Evolutionary conservation across 345 rosid genomes (phyloP).

Genomic region (Eucalyptus sideroxylon): DNA sequence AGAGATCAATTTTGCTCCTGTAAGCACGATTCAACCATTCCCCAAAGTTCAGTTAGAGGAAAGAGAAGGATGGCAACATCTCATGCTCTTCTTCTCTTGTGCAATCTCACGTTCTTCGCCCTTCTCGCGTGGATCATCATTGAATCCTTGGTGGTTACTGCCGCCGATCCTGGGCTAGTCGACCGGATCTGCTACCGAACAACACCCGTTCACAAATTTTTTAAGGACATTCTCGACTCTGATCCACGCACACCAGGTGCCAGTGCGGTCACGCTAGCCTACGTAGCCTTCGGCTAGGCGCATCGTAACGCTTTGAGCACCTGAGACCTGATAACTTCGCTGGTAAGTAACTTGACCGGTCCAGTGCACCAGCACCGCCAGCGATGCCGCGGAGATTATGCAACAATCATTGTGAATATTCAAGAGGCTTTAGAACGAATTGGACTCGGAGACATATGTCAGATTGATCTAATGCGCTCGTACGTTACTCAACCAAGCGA

Average conservation of each 20-base stretch:
- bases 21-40: background rate
- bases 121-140: background rate
- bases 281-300: background rate
- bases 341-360: background rate
- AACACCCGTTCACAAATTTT: slow-evolving; percentile 1
- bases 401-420: background rate
- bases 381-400: background rate
- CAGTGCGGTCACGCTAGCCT: background rate
- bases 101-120: background rate
- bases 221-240: background rate
- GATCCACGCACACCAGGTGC: background rate
- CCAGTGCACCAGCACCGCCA: background rate
- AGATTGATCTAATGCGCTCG: background rate
- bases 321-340: background rate
- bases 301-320: background rate
- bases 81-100: background rate
- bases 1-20: background rate
- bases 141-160: too few species aligned
- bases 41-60: background rate
- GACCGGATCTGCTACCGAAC: background rate
- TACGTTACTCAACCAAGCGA: background rate
- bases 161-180: background rate
- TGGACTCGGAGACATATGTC: background rate
- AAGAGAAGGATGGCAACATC: background rate
- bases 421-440: background rate